A percentile compares a stretch with the other conserved stretches of the same genome.
phyloP scores from a whole-genome alignment of 306 rosid species.

The Cicer bijugum region DNA sequence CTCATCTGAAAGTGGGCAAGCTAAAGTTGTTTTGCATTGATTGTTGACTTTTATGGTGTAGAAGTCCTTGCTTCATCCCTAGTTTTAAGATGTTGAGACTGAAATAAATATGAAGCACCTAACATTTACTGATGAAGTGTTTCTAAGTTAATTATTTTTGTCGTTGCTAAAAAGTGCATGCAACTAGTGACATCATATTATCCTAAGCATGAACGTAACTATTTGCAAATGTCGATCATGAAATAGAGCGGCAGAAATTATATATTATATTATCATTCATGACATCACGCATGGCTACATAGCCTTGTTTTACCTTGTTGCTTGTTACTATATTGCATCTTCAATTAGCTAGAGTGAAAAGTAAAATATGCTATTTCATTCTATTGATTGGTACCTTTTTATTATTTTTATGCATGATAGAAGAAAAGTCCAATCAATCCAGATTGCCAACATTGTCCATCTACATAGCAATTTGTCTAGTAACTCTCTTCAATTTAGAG shows the following conservation, averaged over 20 bases:
- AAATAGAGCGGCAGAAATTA: background rate
- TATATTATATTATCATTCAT: constrained; percentile 12
- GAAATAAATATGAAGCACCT: background rate
- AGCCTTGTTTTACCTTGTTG: constrained; percentile 23
- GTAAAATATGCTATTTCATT: constrained; percentile 33
- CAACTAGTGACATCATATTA: background rate
- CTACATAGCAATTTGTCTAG: constrained; percentile 36
- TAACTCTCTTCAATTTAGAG: constrained; percentile 49
- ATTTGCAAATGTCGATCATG: constrained; percentile 11
- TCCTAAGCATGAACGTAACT: background rate
- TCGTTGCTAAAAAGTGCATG: background rate
- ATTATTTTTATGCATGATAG: constrained; percentile 50
- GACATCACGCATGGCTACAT: background rate
- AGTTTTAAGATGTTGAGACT: constrained; percentile 2
- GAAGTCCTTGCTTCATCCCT: background rate
- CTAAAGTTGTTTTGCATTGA: background rate
- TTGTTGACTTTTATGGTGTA: background rate
- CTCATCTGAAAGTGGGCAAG: background rate
- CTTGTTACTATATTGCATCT: constrained; percentile 32
- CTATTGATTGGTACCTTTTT: constrained; percentile 28
- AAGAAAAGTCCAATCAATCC: constrained; percentile 49
- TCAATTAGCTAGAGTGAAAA: constrained; percentile 32
- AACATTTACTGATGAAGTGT: background rate
- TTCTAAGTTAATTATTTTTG: background rate
- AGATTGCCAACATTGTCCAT: constrained; percentile 45